Base-by-base conservation (phyloP, 192 early-diverging fungal species). In the Geranomyces variabilis region DNA sequence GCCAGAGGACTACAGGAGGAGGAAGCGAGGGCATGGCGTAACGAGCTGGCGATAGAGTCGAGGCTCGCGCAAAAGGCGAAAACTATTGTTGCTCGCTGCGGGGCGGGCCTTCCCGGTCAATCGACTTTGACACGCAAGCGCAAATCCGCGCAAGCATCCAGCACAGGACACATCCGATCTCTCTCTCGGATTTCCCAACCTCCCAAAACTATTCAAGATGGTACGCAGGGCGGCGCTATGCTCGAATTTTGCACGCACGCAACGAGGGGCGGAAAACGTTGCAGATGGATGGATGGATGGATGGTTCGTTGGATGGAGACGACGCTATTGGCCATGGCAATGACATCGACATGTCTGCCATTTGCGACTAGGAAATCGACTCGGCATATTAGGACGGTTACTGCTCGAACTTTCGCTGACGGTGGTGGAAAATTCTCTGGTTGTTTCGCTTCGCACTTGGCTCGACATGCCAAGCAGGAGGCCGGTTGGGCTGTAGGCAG, bases 211-310 rank as follows among this genome's bases (percentile, higher is more conserved):
- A 33, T 29, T 31, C 31, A 26, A 33, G 29, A 36, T 64, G 63
- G 63, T 46, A 46, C 44, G 63, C 41, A 64, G 63, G 28, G 41
- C 17, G 22, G 63, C 33, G 21, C 43, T 64, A 46, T 46, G 41
- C 63, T 7, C 41, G 12, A 26, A 46, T 46, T n/a, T 19, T 17
- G 15, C 15, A 15, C 9, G 66, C 1, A 41, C 10, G 36, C 10
- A 66, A 30, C 1, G 21, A 30, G 55, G 53, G 34, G n/a, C 13
- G 43, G 30, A 5, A 53, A 12, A 47, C 9, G 46, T 43, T 48
- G 4, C 15, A 28, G 71, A 62, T 51, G 71, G 64, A 58, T 66
- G 64, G 71, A 73, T 73, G 63, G 71, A 66, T 73, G 71, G 62
- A 57, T 51, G 58, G 17, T 66, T 30, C 41, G 43, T 0, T 41